These are phyloP conservation scores for Cercis canadensis DNA, from an alignment of 306 rosid species.

Conservation along the genomic window DNA sequence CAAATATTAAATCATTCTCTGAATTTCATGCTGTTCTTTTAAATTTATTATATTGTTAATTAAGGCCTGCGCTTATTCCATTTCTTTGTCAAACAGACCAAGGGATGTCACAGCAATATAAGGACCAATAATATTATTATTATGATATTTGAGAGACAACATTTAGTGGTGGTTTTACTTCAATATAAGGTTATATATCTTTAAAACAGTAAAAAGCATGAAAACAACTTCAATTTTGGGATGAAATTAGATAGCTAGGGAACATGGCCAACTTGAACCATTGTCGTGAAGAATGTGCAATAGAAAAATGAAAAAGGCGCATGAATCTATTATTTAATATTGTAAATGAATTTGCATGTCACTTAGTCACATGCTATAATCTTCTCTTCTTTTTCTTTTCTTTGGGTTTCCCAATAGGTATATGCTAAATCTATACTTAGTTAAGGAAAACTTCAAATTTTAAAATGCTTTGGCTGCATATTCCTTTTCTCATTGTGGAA, in stretches of 20 bases:
- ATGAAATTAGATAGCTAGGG: not conserved
- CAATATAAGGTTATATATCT: not conserved
- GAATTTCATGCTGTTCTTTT: conserved; percentile 1
- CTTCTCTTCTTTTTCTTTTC: too few relatives aligned
- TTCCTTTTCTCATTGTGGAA: too few relatives aligned
- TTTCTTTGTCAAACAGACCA: conserved; percentile 7
- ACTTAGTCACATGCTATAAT: too few relatives aligned
- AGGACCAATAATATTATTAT: not conserved
- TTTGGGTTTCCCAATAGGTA: too few relatives aligned
- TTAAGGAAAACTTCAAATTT: too few relatives aligned
- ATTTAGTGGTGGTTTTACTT: not conserved
- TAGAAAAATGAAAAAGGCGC: not conserved
- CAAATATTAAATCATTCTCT: conserved; percentile 7
- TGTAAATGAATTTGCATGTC: not conserved
- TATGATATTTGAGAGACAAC: not conserved
- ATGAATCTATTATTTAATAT: not conserved
- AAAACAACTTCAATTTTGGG: not conserved
- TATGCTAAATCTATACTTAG: too few relatives aligned
- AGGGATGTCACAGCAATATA: too few relatives aligned
- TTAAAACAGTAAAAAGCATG: not conserved
- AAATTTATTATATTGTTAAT: conserved; percentile 1
- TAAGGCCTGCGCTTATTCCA: conserved; percentile 3
- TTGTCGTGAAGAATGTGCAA: not conserved
- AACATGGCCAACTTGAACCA: not conserved
- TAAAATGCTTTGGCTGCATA: too few relatives aligned